phyloP scores from a whole-genome alignment of 2,329 filamentous ascomycete species.

The Cadophora gregata region DNA sequence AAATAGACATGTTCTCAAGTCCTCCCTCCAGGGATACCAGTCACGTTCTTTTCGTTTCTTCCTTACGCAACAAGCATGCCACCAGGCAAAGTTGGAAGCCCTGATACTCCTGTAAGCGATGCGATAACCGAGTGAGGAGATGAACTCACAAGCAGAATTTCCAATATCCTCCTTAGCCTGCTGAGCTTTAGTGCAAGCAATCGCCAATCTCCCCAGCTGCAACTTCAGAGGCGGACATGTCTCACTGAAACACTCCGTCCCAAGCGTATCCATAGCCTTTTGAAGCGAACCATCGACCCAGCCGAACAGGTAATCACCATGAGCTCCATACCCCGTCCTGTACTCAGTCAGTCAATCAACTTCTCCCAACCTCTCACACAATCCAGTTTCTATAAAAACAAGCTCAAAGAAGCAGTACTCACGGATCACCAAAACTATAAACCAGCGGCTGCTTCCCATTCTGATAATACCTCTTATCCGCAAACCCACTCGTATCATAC shows the following conservation, averaged over 20 bases:
- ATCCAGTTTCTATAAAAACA: background rate
- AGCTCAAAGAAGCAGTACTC: constrained; percentile 1
- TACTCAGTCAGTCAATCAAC: background rate
- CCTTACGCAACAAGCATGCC: constrained; percentile 11
- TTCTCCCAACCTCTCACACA: background rate
- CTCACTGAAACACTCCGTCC: constrained; percentile 30
- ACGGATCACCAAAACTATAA: constrained; percentile 48
- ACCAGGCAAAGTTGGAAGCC: constrained; percentile 22
- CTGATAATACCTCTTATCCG: constrained; percentile 23
- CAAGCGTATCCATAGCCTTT: constrained; percentile 51
- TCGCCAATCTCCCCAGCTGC: constrained; percentile 20
- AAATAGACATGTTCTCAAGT: background rate
- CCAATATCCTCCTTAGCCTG: constrained; percentile 28
- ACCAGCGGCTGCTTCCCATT: constrained; percentile 29
- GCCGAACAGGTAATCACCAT: constrained; percentile 65
- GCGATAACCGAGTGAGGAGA: background rate
- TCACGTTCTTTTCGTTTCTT: background rate
- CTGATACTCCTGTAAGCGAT: constrained; percentile 14
- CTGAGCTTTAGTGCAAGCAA: constrained; percentile 28
- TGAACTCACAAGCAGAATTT: constrained; percentile 24
- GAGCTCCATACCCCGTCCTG: constrained; percentile 57
- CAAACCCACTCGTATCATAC: constrained; percentile 26
- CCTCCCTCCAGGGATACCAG: background rate
- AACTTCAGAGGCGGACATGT: constrained; percentile 30
- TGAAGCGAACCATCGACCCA: constrained; percentile 57